Evolutionary conservation across 805 yeast species (phyloP).

Genomic region (Zygoascus ofunaensis): DNA sequence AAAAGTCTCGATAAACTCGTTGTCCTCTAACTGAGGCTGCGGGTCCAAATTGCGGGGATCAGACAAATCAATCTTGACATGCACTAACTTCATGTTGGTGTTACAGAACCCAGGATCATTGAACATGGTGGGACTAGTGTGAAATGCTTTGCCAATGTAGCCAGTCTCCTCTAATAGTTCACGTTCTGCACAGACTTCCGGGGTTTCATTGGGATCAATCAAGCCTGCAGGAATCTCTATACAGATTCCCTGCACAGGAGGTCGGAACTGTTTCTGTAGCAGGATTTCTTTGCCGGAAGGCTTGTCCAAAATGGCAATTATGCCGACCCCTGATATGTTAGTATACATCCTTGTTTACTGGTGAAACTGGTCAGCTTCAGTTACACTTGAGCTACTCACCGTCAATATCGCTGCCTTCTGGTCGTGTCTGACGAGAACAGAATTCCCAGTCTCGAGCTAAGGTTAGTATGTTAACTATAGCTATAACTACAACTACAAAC

Average conservation of each 20-base stretch:
- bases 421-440: constrained; percentile 73
- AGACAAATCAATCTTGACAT: constrained; percentile 63
- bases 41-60: constrained; percentile 63
- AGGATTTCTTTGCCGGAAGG: constrained; percentile 46
- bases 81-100: constrained; percentile 74
- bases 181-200: constrained; percentile 74
- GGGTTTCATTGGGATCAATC: constrained; percentile 71
- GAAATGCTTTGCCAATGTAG: constrained; percentile 55
- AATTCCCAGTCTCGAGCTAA: constrained; percentile 75
- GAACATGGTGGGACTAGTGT: constrained; percentile 42
- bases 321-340: constrained; percentile 46
- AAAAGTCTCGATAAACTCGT: constrained; percentile 88
- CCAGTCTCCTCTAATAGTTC: constrained; percentile 93
- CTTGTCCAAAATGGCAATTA: constrained; percentile 58
- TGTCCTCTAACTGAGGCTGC: constrained; percentile 69
- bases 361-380: neutral
- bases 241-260: constrained; percentile 82
- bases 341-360: neutral
- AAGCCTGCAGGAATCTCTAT: constrained; percentile 95
- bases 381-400: too few species aligned
- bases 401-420: constrained; percentile 54
- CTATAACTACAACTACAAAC: too few species aligned
- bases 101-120: constrained; percentile 83
- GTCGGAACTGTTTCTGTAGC: constrained; percentile 84
- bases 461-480: neutral